Evolutionary conservation across 2,329 filamentous ascomycete species (phyloP).

Genomic region (Arthroderma sp.): DNA sequence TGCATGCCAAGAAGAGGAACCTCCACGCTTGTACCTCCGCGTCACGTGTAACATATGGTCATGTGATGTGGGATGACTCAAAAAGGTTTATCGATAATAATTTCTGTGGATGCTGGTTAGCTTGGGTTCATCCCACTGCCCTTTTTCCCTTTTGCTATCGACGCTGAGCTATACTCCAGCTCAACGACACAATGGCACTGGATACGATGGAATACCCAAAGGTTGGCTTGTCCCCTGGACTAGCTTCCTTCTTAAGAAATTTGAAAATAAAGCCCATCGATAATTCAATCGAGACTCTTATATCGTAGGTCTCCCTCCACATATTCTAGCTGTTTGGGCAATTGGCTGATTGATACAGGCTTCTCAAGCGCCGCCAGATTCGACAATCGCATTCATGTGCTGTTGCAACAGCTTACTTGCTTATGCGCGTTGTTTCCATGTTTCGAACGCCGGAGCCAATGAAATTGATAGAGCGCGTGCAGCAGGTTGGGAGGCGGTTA

Average conservation of each 20-base stretch:
- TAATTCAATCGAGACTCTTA: slow-evolving; percentile 8
- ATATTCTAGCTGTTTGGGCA: neutral
- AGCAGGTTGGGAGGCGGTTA: slow-evolving; percentile 62
- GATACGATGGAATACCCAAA: no score
- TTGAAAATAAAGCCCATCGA: slow-evolving; percentile 7
- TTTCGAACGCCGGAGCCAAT: slow-evolving; percentile 66
- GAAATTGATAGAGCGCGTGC: slow-evolving; percentile 66
- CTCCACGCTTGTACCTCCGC: no score
- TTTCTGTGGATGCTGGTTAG: no score
- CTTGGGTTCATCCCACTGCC: no score
- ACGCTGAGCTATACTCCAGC: no score
- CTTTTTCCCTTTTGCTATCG: no score
- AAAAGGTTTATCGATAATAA: no score
- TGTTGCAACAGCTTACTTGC: slow-evolving; percentile 76
- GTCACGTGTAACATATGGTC: no score
- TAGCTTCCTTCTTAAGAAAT: slow-evolving; percentile 7
- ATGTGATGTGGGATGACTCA: no score
- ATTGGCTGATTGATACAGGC: slow-evolving; percentile 35
- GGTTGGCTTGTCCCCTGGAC: slow-evolving; percentile 4
- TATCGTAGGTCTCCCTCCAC: slow-evolving; percentile 5
- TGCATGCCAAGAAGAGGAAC: no score
- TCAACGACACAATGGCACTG: no score
- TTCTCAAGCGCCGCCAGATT: slow-evolving; percentile 85
- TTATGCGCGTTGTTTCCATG: slow-evolving; percentile 72
- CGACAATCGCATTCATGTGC: slow-evolving; percentile 77